Percentiles rank a stretch among this genome's conserved stretches.
Evolutionary conservation across 495 filamentous ascomycete species (phyloP).

Genomic region (Talaromyces wortmannii): DNA sequence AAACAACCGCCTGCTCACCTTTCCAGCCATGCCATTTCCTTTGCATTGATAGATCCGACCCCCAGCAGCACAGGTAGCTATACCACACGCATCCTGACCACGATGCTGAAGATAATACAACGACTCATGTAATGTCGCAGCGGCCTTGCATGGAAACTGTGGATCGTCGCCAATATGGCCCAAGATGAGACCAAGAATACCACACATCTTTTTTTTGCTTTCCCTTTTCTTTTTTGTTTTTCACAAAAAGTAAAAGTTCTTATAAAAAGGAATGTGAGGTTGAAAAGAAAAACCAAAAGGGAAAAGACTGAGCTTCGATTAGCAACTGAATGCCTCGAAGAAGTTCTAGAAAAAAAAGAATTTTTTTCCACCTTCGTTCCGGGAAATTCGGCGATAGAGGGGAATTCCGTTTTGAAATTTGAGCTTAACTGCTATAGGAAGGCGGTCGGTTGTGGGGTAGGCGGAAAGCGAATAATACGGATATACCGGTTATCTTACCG

Average conservation of each 20-base stretch:
- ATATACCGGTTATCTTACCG: too few species aligned
- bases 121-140: constrained; percentile 80
- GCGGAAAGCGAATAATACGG: too few species aligned
- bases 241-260: neutral
- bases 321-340: constrained; percentile 6
- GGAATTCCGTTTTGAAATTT: neutral
- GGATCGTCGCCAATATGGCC: constrained; percentile 53
- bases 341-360: neutral
- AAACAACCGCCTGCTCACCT: constrained; percentile 38
- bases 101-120: constrained; percentile 81
- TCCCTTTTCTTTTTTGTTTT: neutral
- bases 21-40: constrained; percentile 85
- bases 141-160: constrained; percentile 33
- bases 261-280: neutral
- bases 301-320: neutral
- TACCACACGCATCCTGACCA: constrained; percentile 90
- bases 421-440: neutral
- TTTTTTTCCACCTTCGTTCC: neutral
- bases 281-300: neutral
- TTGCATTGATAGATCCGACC: constrained; percentile 87
- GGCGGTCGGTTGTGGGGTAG: neutral
- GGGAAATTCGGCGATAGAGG: constrained; percentile 1
- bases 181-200: constrained; percentile 76
- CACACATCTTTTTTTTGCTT: constrained; percentile 59
- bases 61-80: constrained; percentile 65